phyloP scores from a whole-genome alignment of 2,329 filamentous ascomycete species.

The Proliferodiscus dingleyae region DNA sequence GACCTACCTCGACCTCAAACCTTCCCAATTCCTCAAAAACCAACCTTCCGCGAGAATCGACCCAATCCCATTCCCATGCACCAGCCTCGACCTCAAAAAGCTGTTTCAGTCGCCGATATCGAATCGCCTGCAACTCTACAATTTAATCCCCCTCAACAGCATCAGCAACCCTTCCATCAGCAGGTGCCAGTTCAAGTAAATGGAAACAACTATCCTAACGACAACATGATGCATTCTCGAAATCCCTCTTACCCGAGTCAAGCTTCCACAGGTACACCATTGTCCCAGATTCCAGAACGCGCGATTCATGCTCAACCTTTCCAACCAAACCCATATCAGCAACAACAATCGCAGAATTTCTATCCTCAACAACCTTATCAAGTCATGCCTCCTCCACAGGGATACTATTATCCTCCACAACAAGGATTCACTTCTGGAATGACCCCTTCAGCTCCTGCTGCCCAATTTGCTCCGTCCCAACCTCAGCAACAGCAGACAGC shows the following conservation, averaged over 20 bases:
- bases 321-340: constrained; percentile 65
- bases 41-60: constrained; percentile 52
- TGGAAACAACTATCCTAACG: constrained; percentile 48
- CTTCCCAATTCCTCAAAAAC: constrained; percentile 54
- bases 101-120: constrained; percentile 87
- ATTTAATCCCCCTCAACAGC: constrained; percentile 55
- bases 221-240: constrained; percentile 54
- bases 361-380: constrained; percentile 51
- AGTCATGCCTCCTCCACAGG: constrained; percentile 51
- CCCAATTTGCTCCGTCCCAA: constrained; percentile 26
- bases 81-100: constrained; percentile 90
- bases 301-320: constrained; percentile 88
- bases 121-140: constrained; percentile 64
- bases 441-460: constrained; percentile 34
- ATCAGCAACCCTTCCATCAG: constrained; percentile 88
- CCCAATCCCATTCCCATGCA: constrained; percentile 67
- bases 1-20: constrained; percentile 47
- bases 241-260: constrained; percentile 68
- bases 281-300: constrained; percentile 89
- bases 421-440: constrained; percentile 43
- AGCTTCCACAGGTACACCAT: constrained; percentile 68
- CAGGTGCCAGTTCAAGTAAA: constrained; percentile 77
- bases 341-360: constrained; percentile 46
- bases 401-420: constrained; percentile 61
- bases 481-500: constrained; percentile 29